Evolutionary conservation across 225 moss, liverwort and hornwort genomes (phyloP), one percentile per base, ranked within the genome.

Genomic region (Physcomitrellopsis africana): DNA sequence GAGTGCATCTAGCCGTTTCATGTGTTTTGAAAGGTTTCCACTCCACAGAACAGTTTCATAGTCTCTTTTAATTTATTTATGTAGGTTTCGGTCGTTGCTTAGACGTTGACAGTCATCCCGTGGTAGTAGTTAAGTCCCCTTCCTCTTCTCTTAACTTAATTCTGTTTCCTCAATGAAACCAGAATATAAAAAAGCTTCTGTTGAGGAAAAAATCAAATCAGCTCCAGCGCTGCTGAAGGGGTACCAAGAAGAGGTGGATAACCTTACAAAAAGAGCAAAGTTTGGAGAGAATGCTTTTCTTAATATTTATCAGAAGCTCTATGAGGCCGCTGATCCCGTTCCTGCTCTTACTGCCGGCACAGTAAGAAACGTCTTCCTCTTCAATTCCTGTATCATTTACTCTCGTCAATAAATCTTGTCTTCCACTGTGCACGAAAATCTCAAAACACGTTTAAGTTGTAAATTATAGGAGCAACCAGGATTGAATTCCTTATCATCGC

Each of bases 241-340:
- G 43, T 92, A 91, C 71, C 91, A 92, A 65, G 92, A 95, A 67
- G 94, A 92, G 85, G 92, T 92, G 41, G 92, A 95, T 72, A 92
- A 95, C 42, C 88, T 95, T 46, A 95, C 94, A 8, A 95, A 95
- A 79, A 77, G 94, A 79, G 92, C 92, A 17, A 95, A 95, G 81
- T 89, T 91, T 83, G 96, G 93, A 79, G 92, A 96, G 46, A 96
- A 96, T 80, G 84, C 92, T 9, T 93, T 96, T 62, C 90, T 96
- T 16, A 90, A 89, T 52, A 87, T 96, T 13, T 93, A 96, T 52
- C 93, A 93, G 68, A 96, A 92, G 81, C 92, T 96, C 24, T 96
- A 92, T 63, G 96, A 96, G 83, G 96, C 92, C 54, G 86, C 92
- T 12, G 93, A 96, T 69, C 96, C 96, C 9, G 89, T 90, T 52